Evolutionary conservation across 257 asterid species (phyloP).

Genomic region (Ilex asprella): DNA sequence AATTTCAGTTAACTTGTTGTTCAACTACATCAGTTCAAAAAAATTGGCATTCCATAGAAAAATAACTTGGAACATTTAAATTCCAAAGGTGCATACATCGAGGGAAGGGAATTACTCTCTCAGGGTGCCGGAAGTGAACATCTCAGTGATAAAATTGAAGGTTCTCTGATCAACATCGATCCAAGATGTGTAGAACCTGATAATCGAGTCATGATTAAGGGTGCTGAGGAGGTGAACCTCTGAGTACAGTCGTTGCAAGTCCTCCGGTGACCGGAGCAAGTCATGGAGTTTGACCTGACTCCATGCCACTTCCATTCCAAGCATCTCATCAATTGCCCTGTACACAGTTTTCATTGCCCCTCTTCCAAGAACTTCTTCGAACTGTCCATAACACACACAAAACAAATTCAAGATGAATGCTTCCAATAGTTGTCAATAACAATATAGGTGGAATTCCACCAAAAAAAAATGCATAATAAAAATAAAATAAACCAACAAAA

Average conservation of each 20-base stretch:
- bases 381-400: constrained; percentile 30
- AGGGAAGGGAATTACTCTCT: constrained; percentile 53
- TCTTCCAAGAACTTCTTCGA: constrained; percentile 72
- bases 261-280: constrained; percentile 76
- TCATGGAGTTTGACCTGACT: constrained; percentile 63
- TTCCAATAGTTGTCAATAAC: no score
- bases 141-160: constrained; percentile 85
- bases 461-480: no score
- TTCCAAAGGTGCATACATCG: no score
- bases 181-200: constrained; percentile 91
- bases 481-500: no score
- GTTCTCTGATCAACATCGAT: constrained; percentile 58
- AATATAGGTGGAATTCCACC: no score
- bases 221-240: constrained; percentile 94
- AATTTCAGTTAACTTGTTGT: no score
- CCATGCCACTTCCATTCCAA: constrained; percentile 97
- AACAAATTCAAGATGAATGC: no score
- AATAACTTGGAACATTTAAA: no score
- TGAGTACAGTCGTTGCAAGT: constrained; percentile 75
- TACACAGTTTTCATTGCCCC: constrained; percentile 96
- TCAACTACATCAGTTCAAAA: no score
- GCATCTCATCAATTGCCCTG: constrained; percentile 72
- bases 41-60: no score
- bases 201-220: constrained; percentile 67
- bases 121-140: constrained; percentile 98